phyloP scores from a whole-genome alignment of 2,329 filamentous ascomycete genomes.

The Penicillium hordei region DNA sequence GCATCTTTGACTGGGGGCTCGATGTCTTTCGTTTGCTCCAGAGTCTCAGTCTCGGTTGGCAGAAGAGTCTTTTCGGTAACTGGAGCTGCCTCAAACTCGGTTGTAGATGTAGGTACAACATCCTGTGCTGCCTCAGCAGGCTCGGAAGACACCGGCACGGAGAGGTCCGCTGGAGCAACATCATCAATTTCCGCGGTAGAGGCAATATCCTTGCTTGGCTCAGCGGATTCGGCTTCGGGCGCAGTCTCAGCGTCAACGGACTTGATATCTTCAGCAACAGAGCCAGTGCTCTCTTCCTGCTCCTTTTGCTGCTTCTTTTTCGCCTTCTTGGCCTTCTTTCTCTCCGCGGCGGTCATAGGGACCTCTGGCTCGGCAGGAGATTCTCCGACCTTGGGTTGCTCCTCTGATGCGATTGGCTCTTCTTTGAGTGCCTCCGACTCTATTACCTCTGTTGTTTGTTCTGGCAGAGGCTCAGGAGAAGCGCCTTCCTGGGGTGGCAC shows the following conservation, averaged over 20 bases:
- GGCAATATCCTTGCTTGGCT: background rate
- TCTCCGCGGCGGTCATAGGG: constrained; percentile 18
- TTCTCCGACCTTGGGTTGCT: background rate
- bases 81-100: background rate
- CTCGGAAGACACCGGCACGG: background rate
- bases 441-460: background rate
- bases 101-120: background rate
- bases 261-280: constrained; percentile 1
- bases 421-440: background rate
- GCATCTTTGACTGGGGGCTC: background rate
- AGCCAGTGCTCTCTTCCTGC: constrained; percentile 7
- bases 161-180: background rate
- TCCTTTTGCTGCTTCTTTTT: constrained; percentile 19
- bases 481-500: constrained; percentile 3
- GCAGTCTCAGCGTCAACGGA: constrained; percentile 1
- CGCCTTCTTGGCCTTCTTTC: constrained; percentile 19
- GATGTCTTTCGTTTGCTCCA: background rate
- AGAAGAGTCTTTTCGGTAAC: background rate
- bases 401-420: background rate
- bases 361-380: constrained; percentile 9
- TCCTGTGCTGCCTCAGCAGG: background rate
- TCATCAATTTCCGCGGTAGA: constrained; percentile 2
- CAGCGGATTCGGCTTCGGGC: background rate
- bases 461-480: background rate
- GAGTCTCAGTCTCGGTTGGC: background rate